phyloP scores from a whole-genome alignment of 2,329 filamentous ascomycete genomes.

The Acephala macrosclerotiorum region DNA sequence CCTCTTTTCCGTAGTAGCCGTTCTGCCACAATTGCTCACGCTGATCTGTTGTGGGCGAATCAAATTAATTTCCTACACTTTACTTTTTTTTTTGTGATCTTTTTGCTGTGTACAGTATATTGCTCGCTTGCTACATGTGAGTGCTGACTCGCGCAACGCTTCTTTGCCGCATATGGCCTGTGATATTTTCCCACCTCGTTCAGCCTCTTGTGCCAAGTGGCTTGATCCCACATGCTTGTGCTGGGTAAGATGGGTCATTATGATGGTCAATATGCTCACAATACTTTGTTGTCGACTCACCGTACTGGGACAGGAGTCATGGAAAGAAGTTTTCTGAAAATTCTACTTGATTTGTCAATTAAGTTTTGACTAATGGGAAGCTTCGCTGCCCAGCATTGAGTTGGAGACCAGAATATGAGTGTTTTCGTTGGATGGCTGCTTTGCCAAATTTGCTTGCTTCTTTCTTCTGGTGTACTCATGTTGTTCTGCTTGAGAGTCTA shows the following conservation, averaged over 20 bases:
- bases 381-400: too few relatives aligned
- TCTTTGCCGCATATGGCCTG: background rate
- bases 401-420: too few relatives aligned
- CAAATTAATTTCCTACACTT: conserved; percentile 33
- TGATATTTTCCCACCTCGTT: background rate
- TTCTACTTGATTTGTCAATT: too few relatives aligned
- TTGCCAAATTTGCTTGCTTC: too few relatives aligned
- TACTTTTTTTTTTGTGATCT: background rate
- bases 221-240: background rate
- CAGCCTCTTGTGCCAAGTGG: conserved; percentile 1
- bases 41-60: conserved; percentile 32
- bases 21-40: conserved; percentile 34
- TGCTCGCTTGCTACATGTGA: too few relatives aligned
- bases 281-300: background rate
- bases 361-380: too few relatives aligned
- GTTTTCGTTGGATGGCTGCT: too few relatives aligned
- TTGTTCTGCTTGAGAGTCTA: too few relatives aligned
- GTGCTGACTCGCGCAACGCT: background rate
- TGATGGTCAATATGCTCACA: background rate
- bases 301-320: background rate
- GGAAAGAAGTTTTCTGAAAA: too few relatives aligned
- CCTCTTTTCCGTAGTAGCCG: conserved; percentile 31
- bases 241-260: background rate
- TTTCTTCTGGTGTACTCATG: too few relatives aligned
- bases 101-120: background rate